phyloP scores from a whole-genome alignment of 192 early-diverging fungal genomes.

The Podochytrium sp. region DNA sequence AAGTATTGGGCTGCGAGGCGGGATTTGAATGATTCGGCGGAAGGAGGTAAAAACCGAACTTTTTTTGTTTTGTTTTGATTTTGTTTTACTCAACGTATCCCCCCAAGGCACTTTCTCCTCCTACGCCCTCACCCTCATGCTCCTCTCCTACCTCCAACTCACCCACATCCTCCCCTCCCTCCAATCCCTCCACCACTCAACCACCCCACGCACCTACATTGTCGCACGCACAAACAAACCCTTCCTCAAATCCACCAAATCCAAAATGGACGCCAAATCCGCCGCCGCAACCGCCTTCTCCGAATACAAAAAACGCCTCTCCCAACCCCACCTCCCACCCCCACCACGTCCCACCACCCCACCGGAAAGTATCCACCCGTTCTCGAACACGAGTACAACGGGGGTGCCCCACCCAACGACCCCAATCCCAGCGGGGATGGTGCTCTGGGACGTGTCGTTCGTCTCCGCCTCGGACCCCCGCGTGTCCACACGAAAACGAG shows the following conservation, averaged over 20 bases:
- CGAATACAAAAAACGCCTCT: neutral
- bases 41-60: conserved; percentile 26
- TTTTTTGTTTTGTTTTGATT: neutral
- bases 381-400: neutral
- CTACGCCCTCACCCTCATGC: conserved; percentile 53
- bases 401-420: neutral
- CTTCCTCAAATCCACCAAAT: conserved; percentile 4
- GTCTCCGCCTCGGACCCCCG: conserved; percentile 6
- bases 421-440: conserved; percentile 14
- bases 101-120: conserved; percentile 54
- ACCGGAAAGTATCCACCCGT: neutral
- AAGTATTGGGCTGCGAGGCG: conserved; percentile 49
- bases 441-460: conserved; percentile 38
- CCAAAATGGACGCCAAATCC: conserved; percentile 14
- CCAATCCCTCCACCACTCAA: conserved; percentile 35
- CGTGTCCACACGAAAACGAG: neutral
- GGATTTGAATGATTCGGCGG: conserved; percentile 50
- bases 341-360: no score
- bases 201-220: neutral
- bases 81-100: conserved; percentile 1
- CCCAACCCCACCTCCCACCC: no score
- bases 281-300: conserved; percentile 1
- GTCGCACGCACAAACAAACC: conserved; percentile 11
- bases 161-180: conserved; percentile 43
- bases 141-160: conserved; percentile 45